phyloP scores from a whole-genome alignment of 805 yeast species.

The Saturnispora serradocipensis region DNA sequence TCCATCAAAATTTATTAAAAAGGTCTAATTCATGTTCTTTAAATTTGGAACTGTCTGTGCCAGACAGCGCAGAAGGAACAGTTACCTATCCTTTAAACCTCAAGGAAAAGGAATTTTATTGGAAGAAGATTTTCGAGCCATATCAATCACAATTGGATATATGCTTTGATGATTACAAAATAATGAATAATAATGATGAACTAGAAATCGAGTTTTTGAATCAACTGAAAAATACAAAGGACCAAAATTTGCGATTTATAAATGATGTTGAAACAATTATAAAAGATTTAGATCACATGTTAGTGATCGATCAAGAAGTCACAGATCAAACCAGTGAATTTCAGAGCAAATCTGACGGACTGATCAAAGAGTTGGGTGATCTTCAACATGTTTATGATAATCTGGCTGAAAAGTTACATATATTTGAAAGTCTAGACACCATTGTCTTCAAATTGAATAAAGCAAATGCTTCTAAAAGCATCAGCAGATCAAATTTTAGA shows the following conservation, averaged over 20 bases:
- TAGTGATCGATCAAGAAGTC: conserved; percentile 47
- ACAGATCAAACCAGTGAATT: conserved; percentile 55
- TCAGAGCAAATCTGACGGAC: conserved; percentile 43
- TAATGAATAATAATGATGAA: conserved; percentile 33
- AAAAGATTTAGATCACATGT: conserved; percentile 37
- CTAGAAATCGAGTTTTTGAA: conserved; percentile 31
- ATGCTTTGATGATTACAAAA: conserved; percentile 32
- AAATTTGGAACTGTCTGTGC: not conserved
- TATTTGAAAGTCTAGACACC: conserved; percentile 63
- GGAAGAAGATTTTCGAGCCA: conserved; percentile 16
- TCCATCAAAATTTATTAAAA: not conserved
- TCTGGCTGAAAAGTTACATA: conserved; percentile 39
- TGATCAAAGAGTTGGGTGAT: conserved; percentile 38
- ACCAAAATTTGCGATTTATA: conserved; percentile 31
- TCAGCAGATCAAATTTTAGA: conserved; percentile 47
- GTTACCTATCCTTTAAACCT: conserved; percentile 30
- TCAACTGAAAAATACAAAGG: conserved; percentile 21
- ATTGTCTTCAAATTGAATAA: conserved; percentile 61
- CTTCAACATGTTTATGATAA: conserved; percentile 35
- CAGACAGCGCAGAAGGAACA: not conserved
- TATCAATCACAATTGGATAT: conserved; percentile 22
- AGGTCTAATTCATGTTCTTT: conserved; percentile 13
- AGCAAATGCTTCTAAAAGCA: conserved; percentile 56
- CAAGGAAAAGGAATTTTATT: conserved; percentile 28
- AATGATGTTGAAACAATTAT: conserved; percentile 38